Evolutionary conservation across 805 yeast genomes (phyloP).

Genomic region (Danielia reshetovae): DNA sequence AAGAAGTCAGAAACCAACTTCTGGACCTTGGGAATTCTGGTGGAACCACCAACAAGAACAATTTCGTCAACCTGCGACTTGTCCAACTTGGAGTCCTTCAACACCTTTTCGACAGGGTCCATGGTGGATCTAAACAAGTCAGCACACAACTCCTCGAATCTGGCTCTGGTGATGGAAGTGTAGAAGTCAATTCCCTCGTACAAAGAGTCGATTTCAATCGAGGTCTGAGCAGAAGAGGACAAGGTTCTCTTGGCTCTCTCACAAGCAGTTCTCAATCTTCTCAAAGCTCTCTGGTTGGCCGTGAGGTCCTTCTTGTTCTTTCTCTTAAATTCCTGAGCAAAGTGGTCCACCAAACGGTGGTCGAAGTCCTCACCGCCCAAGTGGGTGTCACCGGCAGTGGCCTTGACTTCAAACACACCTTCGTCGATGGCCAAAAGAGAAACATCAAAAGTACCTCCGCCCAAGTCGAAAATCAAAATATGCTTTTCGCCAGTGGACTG

Average conservation of each 20-base stretch:
- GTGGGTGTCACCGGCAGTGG: slow-evolving; percentile 70
- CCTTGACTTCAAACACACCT: slow-evolving; percentile 89
- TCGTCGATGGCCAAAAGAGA: slow-evolving; percentile 82
- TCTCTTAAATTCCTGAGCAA: slow-evolving; percentile 94
- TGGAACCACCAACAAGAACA: slow-evolving; percentile 96
- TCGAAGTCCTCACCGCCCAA: slow-evolving; percentile 98
- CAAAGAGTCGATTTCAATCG: slow-evolving; percentile 91
- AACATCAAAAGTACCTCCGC: slow-evolving; percentile 98
- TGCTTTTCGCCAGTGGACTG: slow-evolving; percentile 70
- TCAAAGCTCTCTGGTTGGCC: slow-evolving; percentile 91
- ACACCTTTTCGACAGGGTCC: slow-evolving; percentile 93
- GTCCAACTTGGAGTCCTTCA: slow-evolving; percentile 86
- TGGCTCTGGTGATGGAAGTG: slow-evolving; percentile 94
- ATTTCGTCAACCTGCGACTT: slow-evolving; percentile 88
- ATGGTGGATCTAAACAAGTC: slow-evolving; percentile 90
- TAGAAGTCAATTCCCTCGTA: slow-evolving; percentile 95
- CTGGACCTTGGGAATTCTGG: slow-evolving; percentile 97
- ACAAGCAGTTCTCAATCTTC: slow-evolving; percentile 98
- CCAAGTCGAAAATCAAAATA: slow-evolving; percentile 88
- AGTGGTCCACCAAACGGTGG: slow-evolving; percentile 91
- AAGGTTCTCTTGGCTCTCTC: slow-evolving; percentile 99
- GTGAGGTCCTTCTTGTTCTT: slow-evolving; percentile 95
- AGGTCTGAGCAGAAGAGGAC: slow-evolving; percentile 92
- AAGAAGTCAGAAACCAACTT: slow-evolving; percentile 93
- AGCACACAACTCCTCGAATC: slow-evolving; percentile 95